Evolutionary conservation across 164 flowering plant species (phyloP), one percentile per base, ranked within the genome.

Genomic region (Macadamia integrifolia): DNA sequence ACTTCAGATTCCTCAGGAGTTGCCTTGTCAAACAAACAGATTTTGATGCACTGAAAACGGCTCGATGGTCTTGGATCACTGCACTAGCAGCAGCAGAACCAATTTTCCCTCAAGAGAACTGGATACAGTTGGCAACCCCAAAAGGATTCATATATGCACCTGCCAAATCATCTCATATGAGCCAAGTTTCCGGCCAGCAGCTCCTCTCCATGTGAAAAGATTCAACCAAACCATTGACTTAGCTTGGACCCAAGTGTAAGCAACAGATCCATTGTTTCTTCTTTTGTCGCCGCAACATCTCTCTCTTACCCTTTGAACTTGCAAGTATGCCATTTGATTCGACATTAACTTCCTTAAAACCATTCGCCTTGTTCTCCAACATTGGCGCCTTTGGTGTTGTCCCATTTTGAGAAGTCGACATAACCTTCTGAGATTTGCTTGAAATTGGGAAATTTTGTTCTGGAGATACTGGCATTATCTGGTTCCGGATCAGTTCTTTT

Each of bases 401-500:
- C 13, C 70, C 78, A 61, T 65, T 60, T 10, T 7, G n/a, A 31
- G 77, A 71, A 43, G 80, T 18, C 23, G 50, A 32, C 31, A 56
- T 71, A 58, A 48, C 66, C 32, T 66, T 74, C 56, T 74, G 66
- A 73, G 55, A 61, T 66, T 72, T 70, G n/a, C 14, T 6, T n/a
- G 71, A 68, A 52, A n/a, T 48, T 46, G 63, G 31, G 9, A 52
- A 43, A 58, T 66, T 48, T 67, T 66, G 64, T 18, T 79, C 81
- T 13, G 78, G 76, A 9, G 79, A 75, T 62, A 74, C 76, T 9
- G 86, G 82, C 31, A 71, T 80, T 66, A 75, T 68, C 67, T 28
- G 80, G 65, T 73, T 72, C 23, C 71, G 78, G 71, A 65, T 83
- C 32, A 63, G 71, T 66, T 85, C 85, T 61, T 69, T 72, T 35